A percentile compares a stretch with the other conserved stretches of the same genome.
phyloP scores from a whole-genome alignment of 257 asterid species.

The Solanum piurae region DNA sequence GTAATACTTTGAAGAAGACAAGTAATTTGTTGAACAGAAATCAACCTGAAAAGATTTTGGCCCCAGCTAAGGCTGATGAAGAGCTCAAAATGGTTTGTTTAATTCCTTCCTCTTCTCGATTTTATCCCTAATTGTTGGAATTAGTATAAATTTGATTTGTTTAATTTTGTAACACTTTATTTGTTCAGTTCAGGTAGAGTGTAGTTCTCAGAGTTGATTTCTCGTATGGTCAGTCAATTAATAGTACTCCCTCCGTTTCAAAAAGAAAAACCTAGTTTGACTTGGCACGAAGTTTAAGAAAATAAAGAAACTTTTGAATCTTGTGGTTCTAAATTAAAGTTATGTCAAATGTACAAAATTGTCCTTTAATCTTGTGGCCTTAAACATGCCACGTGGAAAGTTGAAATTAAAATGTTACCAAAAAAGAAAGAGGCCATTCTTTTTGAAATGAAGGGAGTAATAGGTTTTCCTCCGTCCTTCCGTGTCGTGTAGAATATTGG shows the following conservation, averaged over 20 bases:
- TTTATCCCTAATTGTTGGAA: background rate
- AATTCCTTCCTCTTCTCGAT: background rate
- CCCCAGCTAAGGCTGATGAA: constrained; percentile 30
- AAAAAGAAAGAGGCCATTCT: too few relatives aligned
- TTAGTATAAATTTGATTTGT: background rate
- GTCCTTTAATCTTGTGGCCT: too few relatives aligned
- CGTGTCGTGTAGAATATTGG: background rate
- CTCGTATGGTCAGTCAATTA: background rate
- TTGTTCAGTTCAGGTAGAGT: background rate
- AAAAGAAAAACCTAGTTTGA: too few relatives aligned
- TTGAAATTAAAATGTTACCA: too few relatives aligned
- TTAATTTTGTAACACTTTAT: background rate
- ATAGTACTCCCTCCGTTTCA: background rate
- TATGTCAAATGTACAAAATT: too few relatives aligned
- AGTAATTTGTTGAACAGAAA: constrained; percentile 24
- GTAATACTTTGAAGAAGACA: constrained; percentile 21
- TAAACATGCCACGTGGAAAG: too few relatives aligned
- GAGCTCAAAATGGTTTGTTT: constrained; percentile 68
- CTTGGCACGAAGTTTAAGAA: too few relatives aligned
- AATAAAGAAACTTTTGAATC: too few relatives aligned
- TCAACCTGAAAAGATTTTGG: constrained; percentile 28
- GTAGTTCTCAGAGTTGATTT: background rate
- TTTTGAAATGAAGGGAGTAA: too few relatives aligned
- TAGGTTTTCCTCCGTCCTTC: background rate
- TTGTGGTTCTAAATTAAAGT: too few relatives aligned